Base-by-base conservation (phyloP, 495 filamentous ascomycete species). In the Xylaria telfairii region DNA sequence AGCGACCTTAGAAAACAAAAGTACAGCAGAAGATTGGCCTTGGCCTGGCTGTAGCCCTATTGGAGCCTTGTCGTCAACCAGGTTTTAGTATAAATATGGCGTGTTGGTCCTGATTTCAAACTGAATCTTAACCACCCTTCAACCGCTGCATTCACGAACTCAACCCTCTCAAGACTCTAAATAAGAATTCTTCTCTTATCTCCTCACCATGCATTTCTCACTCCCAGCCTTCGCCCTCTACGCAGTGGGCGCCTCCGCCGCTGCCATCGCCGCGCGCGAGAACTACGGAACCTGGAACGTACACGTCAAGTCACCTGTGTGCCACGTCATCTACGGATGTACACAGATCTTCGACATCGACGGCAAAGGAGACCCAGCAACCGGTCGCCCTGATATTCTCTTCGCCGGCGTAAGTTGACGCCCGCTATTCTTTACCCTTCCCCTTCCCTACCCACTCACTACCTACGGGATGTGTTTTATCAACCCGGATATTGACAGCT, bases 361-460 rank as follows among this genome's bases (percentile, higher is more conserved):
- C 15, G 53, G 53, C 53, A 57, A 57, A n/a, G 28, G 53, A 57
- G 53, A 57, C 53, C 53, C 53, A 57, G 53, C 24, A 34, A 51
- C 49, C 24, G 53, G 53, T 19, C 53, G 53, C 15, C 53, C 53
- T 57, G 28, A 34, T 28, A 34, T 57, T n/a, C 28, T 57, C 19
- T 57, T 57, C 19, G 53, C 53, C 53, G 53, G 53, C 34, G 53
- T 57, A 57, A 57, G 53, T 34, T n/a, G 53, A 57, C 15, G 53
- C 24, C 53, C 28, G 0, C 53, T 30, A 34, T 5, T 7, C 19
- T 57, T 19, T 34, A 13, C 53, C 28, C 15, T 26, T 57, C 6
- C 15, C 26, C 10, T 17, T 32, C 28, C 26, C 28, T 7, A 4
- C 19, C 34, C 28, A 57, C 28, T 3, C 1, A 34, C 13, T 26